phyloP scores from a whole-genome alignment of 202 grass and related monocot genomes.

The Miscanthus sacchariflorus region DNA sequence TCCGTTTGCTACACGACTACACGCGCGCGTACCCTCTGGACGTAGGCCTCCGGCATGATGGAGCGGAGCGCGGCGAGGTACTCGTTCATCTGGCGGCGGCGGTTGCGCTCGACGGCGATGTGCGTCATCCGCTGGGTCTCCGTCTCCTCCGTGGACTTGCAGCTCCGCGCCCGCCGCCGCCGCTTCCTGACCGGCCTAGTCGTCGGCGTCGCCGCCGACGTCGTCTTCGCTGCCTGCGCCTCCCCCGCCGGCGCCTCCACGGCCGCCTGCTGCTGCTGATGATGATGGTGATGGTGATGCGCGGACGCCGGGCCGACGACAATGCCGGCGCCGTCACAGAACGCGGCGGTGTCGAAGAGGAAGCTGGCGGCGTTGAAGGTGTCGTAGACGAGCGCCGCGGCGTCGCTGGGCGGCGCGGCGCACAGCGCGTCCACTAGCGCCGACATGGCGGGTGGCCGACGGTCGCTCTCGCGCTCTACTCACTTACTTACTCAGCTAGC shows the following conservation, averaged over 20 bases:
- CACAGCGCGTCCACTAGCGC: conserved; percentile 67
- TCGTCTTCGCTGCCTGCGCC: neutral
- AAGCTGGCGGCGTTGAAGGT: conserved; percentile 55
- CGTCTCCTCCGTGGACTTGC: conserved; percentile 62
- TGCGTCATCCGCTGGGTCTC: conserved; percentile 77
- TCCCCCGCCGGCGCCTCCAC: neutral
- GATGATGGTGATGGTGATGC: neutral
- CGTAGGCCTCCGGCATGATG: conserved; percentile 65
- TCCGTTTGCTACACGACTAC: neutral
- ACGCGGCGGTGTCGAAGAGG: conserved; percentile 47
- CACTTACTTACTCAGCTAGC: too few species aligned
- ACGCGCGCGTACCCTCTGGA: conserved; percentile 56
- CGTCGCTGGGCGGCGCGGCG: conserved; percentile 36
- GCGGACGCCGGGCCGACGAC: neutral
- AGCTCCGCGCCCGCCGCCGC: conserved; percentile 58
- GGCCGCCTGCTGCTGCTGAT: neutral
- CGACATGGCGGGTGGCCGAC: conserved; percentile 44
- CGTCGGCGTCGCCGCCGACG: neutral
- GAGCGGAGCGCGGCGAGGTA: conserved; percentile 68
- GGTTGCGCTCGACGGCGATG: conserved; percentile 84
- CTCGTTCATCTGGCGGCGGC: conserved; percentile 75
- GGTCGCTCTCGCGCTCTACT: neutral
- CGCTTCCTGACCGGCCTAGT: conserved; percentile 58
- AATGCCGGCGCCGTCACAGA: conserved; percentile 38
- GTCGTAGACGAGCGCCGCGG: conserved; percentile 50